Base-by-base conservation (phyloP, 768 basidiomycete genomes). In the Amanita polypyramis region DNA sequence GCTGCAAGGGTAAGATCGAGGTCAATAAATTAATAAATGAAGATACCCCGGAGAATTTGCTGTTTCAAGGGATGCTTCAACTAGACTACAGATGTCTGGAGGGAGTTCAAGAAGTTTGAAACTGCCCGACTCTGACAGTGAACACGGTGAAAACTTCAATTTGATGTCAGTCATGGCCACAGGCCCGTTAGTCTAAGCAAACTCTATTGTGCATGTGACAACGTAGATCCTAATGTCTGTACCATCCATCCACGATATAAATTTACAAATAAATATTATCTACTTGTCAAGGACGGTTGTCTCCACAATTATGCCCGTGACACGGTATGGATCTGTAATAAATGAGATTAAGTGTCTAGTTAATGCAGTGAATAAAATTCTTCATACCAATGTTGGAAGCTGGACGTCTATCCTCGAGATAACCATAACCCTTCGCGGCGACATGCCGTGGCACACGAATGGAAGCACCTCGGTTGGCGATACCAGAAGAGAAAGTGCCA, bases 401-500 rank as follows among this genome's bases (percentile, higher is more conserved):
- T 21, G 96, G 96, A 53, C 95, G 90, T 54, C 95, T 79, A 70
- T 96, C 94, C 63, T 97, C 94, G 55, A 97, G 68, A 73, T 98
- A 97, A 41, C 96, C 96, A 59, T 82, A 91, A 44, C 95, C 94
- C 67, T 94, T 82, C 29, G 85, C 73, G 45, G 84, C 86, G 59
- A 97, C 94, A 62, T 94, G 88, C 60, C 95, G 75, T 40, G 96
- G 96, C 39, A 99, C 85, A 71, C 93, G 90, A 63, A 96, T 90
- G 25, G 91, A 94, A 39, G 95, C 93, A 60, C 93, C 96, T 66
- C 95, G 91, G 75, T 96, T 86, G 57, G 96, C 96, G 54, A 98
- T 90, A 67, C 96, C 96, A 51, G 88, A 86, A 58, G 83, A 86
- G 76, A 99, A 99, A 48, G 65, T 63, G 55, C 82, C 76, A 59